Conservation (phyloP, 106 monocot species). For the Cymbidium sinense region DNA sequence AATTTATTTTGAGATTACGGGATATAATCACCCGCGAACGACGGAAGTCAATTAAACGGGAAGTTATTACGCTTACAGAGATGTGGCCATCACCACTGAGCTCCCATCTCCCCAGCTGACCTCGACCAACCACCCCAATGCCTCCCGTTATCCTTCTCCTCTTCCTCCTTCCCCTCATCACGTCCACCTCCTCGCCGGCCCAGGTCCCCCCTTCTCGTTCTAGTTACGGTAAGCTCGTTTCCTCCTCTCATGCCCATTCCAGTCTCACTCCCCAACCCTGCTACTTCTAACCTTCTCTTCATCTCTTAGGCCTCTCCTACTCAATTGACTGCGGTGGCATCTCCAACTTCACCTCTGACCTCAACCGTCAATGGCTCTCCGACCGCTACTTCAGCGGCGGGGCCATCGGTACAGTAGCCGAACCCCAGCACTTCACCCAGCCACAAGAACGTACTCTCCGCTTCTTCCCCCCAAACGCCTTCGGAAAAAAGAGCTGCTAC, state of each 20-base stretch:
- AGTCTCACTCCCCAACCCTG: not conserved
- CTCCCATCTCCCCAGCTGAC: too few species aligned
- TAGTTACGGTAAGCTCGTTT: slow-evolving; percentile 22
- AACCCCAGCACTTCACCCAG: slow-evolving; percentile 60
- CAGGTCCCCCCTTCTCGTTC: slow-evolving; percentile 11
- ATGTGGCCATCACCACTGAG: too few species aligned
- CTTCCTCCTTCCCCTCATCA: slow-evolving; percentile 4
- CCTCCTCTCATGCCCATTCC: not conserved
- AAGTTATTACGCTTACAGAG: too few species aligned
- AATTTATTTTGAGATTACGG: too few species aligned
- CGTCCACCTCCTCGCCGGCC: slow-evolving; percentile 1
- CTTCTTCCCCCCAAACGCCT: slow-evolving; percentile 59
- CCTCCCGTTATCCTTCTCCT: slow-evolving; percentile 9
- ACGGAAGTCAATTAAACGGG: too few species aligned
- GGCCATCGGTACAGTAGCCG: slow-evolving; percentile 48
- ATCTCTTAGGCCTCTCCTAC: slow-evolving; percentile 19
- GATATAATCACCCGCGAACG: too few species aligned
- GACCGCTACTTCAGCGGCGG: slow-evolving; percentile 67
- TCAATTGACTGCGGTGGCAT: slow-evolving; percentile 83
- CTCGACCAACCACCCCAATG: not conserved
- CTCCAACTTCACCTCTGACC: slow-evolving; percentile 55
- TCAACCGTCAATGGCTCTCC: slow-evolving; percentile 66
- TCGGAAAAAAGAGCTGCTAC: slow-evolving; percentile 94
- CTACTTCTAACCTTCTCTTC: not conserved
- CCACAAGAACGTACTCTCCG: slow-evolving; percentile 79